Base-by-base conservation (phyloP, 805 yeast genomes). In the Suhomyces emberorum region DNA sequence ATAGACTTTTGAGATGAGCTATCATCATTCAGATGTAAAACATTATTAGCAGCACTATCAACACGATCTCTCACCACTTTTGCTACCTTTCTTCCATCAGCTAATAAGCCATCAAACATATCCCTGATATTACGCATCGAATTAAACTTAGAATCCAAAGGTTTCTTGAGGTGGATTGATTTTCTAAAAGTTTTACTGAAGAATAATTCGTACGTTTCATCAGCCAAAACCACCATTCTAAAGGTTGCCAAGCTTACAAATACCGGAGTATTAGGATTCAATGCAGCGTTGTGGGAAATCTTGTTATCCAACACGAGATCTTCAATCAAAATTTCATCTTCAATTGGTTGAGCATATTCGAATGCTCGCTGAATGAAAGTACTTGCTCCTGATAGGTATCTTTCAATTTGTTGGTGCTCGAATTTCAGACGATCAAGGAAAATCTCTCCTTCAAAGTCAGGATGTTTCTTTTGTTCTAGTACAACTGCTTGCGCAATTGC, bases 81-180 rank as follows among this genome's bases (percentile, higher is more conserved):
- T 1, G 98, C 98, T 10, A 91, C 95, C 38, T 91, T 77, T 55
- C 87, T 73, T 4, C 98, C 97, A 62, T 93, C 97, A 0, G 95
- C 93, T 42, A 91, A 72, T 39, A 93, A 71, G 8, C 93, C 91
- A 57, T 88, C 95, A 63, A 91, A 86, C 78, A 93, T 83, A 38
- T 86, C 91, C 38, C 96, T 73, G 40, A 93, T 63, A 20, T 83
- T 82, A 30, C 77, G 63, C 38, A 74, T 76, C 25, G 70, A 64
- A 48, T 69, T 72, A 30, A 68, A 66, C 24, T 68, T 65, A 25
- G 67, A 61, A 27, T 57, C 72, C 30, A 75, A 69, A 24, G 74
- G 77, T 45, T 75, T 74, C 38, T 76, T 74, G 32, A 86, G 69
- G 52, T 84, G 87, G 34, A 86, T 72, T 0, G 91, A 75, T n/a